Conservation (phyloP, 2,329 filamentous ascomycete genomes). For the Aspergillus jensenii region DNA sequence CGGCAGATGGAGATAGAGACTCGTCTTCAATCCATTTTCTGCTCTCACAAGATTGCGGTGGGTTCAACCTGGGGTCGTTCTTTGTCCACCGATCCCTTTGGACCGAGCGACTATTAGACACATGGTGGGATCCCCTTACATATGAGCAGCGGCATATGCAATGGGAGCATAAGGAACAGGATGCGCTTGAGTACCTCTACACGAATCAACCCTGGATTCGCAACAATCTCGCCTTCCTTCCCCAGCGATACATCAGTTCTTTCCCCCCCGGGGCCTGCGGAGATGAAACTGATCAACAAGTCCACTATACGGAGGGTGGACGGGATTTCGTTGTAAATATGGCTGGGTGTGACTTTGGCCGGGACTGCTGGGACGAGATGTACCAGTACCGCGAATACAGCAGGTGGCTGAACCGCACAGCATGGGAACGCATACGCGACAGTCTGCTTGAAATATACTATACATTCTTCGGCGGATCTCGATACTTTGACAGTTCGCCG, state of each 20-base stretch:
- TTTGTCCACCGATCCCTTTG: slow-evolving; percentile 82
- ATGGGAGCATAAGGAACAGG: slow-evolving; percentile 99
- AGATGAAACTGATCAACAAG: slow-evolving; percentile 57
- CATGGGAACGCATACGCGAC: slow-evolving; percentile 66
- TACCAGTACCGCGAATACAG: slow-evolving; percentile 91
- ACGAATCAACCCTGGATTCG: slow-evolving; percentile 89
- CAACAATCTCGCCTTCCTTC: slow-evolving; percentile 81
- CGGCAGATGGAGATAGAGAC: slow-evolving; percentile 73
- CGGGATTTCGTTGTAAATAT: slow-evolving; percentile 96
- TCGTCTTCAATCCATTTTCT: slow-evolving; percentile 80
- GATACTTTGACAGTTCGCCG: neutral
- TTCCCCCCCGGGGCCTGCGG: slow-evolving; percentile 89
- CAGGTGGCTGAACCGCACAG: slow-evolving; percentile 80
- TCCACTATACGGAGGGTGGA: slow-evolving; percentile 84
- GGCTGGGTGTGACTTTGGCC: slow-evolving; percentile 95
- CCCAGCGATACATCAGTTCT: slow-evolving; percentile 89
- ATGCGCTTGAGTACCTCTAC: slow-evolving; percentile 91
- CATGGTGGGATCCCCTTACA: slow-evolving; percentile 97
- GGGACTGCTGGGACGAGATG: slow-evolving; percentile 98
- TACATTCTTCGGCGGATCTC: slow-evolving; percentile 18
- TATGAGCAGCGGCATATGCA: slow-evolving; percentile 99
- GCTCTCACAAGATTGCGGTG: slow-evolving; percentile 87
- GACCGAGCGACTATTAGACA: slow-evolving; percentile 86
- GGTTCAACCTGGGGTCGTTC: slow-evolving; percentile 96
- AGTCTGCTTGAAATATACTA: slow-evolving; percentile 21